phyloP scores from a whole-genome alignment of 371 early-diverging fungal species.

The Mucor indicus region DNA sequence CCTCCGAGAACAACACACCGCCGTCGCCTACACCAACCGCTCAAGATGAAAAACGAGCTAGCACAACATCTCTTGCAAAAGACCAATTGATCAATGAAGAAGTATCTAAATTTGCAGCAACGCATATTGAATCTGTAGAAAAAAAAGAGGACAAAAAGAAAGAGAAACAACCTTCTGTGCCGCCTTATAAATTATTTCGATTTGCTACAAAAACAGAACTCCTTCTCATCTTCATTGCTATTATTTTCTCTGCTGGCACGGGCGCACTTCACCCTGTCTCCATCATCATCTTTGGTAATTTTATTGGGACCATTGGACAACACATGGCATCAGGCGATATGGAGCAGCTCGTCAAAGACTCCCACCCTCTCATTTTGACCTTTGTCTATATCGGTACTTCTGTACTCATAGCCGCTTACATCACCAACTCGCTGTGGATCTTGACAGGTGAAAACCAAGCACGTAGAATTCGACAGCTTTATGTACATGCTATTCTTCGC shows the following conservation, averaged over 20 bases:
- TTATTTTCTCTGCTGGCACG: conserved; percentile 18
- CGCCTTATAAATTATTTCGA: conserved; percentile 58
- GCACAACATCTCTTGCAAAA: no score
- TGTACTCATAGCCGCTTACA: conserved; percentile 32
- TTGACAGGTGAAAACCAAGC: conserved; percentile 38
- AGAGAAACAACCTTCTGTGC: conserved; percentile 36
- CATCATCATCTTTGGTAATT: conserved; percentile 44
- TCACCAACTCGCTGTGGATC: conserved; percentile 39
- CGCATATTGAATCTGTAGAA: conserved; percentile 7
- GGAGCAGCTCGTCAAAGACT: conserved; percentile 4
- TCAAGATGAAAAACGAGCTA: no score
- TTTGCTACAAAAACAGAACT: conserved; percentile 64
- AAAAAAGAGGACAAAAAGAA: conserved; percentile 19
- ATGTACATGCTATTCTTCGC: conserved; percentile 76
- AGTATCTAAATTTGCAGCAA: no score
- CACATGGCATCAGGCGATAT: conserved; percentile 5
- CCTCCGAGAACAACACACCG: no score
- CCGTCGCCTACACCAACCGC: no score
- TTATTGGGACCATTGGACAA: conserved; percentile 22
- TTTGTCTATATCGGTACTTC: conserved; percentile 51
- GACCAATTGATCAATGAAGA: no score
- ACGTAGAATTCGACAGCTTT: conserved; percentile 43
- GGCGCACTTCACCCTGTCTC: conserved; percentile 32
- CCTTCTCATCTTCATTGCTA: conserved; percentile 39
- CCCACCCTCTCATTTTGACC: conserved; percentile 26